These are phyloP conservation scores for Phyllosticta citriasiana DNA, from an alignment of 2,329 filamentous ascomycete species.

Conservation along the genomic window DNA sequence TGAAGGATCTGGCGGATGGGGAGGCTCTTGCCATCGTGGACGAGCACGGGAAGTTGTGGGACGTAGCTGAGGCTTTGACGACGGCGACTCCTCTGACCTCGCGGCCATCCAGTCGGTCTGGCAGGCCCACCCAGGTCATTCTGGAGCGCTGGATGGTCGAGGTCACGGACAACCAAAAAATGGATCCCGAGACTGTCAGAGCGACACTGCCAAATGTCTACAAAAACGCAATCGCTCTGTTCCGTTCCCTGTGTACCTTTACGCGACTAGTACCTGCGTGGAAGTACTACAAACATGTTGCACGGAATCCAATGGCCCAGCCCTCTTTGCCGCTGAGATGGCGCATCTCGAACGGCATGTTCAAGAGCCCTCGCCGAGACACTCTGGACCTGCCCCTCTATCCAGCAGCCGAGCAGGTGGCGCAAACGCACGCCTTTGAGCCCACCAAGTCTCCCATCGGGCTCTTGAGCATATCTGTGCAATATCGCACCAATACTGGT, in stretches of 20 bases:
- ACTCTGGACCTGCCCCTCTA: constrained; percentile 61
- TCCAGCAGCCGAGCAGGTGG: constrained; percentile 41
- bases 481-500: constrained; percentile 79
- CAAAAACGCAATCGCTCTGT: constrained; percentile 93
- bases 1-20: constrained; percentile 65
- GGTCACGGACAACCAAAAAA: constrained; percentile 53
- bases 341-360: constrained; percentile 59
- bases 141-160: constrained; percentile 88
- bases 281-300: constrained; percentile 68
- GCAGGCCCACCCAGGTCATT: constrained; percentile 57
- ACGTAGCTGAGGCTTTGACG: constrained; percentile 75
- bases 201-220: constrained; percentile 69
- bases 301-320: constrained; percentile 57
- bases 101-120: constrained; percentile 37
- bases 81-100: constrained; percentile 42
- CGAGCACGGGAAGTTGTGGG: constrained; percentile 83
- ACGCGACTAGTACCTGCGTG: constrained; percentile 75
- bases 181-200: constrained; percentile 30
- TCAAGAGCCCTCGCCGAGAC: constrained; percentile 49
- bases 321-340: constrained; percentile 63
- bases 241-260: constrained; percentile 76
- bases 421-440: constrained; percentile 70
- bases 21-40: constrained; percentile 84
- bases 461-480: constrained; percentile 68
- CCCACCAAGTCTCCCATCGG: constrained; percentile 81